Evolutionary conservation across 2,329 filamentous ascomycete genomes (phyloP).

Genomic region (Ophiognomonia clavigignenti-juglandacearum): DNA sequence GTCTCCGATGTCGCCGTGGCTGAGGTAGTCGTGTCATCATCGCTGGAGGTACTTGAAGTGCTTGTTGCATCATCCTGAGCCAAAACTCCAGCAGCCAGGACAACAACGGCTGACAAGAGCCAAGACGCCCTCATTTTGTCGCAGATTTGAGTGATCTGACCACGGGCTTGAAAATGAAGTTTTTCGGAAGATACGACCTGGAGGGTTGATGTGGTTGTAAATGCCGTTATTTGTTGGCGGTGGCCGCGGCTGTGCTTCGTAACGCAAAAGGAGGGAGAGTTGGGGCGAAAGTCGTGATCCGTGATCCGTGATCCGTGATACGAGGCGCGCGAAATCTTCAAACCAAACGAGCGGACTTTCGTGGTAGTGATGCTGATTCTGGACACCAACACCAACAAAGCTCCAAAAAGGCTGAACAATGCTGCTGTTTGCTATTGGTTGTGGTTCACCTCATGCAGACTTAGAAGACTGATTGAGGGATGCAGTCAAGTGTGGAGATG

Average conservation of each 20-base stretch:
- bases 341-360: slow-evolving; percentile 5
- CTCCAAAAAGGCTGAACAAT: slow-evolving; percentile 1
- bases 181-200: not conserved
- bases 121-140: slow-evolving; percentile 24
- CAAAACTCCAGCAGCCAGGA: slow-evolving; percentile 21
- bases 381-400: slow-evolving; percentile 1
- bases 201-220: no score
- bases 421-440: not conserved
- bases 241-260: not conserved
- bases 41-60: slow-evolving; percentile 8
- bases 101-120: slow-evolving; percentile 23
- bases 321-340: slow-evolving; percentile 2
- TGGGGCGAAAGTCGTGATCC: not conserved
- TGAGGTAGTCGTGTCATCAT: slow-evolving; percentile 11
- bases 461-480: not conserved
- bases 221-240: no score
- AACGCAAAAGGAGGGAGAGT: slow-evolving; percentile 2
- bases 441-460: slow-evolving; percentile 1
- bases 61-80: slow-evolving; percentile 21
- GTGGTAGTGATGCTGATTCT: not conserved
- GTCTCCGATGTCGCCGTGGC: slow-evolving; percentile 1
- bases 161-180: no score
- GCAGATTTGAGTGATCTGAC: not conserved
- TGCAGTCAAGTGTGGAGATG: not conserved
- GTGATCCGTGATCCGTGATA: not conserved